These are phyloP conservation scores for Ilyonectria mors-panacis DNA, from an alignment of 2,329 filamentous ascomycete species.

Conservation along the genomic window DNA sequence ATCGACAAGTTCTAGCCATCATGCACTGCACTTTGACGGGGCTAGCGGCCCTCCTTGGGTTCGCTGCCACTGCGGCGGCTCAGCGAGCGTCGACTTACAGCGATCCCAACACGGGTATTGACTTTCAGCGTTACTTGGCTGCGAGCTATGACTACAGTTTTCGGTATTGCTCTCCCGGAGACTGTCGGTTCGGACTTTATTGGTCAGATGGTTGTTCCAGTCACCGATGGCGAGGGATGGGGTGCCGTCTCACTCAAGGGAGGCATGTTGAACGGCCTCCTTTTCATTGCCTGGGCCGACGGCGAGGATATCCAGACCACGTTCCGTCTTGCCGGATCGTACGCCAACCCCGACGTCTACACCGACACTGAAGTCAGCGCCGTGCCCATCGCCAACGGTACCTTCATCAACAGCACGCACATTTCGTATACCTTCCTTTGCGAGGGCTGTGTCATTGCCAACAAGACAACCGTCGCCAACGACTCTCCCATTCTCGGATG, in stretches of 20 bases:
- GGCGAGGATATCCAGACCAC: constrained; percentile 56
- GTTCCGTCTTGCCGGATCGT: constrained; percentile 54
- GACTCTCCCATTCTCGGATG: constrained; percentile 55
- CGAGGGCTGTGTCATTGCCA: constrained; percentile 57
- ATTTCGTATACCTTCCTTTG: constrained; percentile 70
- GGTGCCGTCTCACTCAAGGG: constrained; percentile 63
- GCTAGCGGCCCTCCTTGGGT: constrained; percentile 40
- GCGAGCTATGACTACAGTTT: constrained; percentile 58
- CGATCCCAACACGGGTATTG: constrained; percentile 62
- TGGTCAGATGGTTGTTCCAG: constrained; percentile 64
- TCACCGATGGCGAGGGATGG: constrained; percentile 58
- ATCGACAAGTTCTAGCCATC: neutral
- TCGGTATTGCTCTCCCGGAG: constrained; percentile 67
- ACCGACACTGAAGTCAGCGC: constrained; percentile 55
- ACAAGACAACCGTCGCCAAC: constrained; percentile 50
- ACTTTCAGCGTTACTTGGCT: constrained; percentile 55
- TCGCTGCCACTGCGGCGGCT: constrained; percentile 38
- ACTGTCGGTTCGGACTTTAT: constrained; percentile 67
- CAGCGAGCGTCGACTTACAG: constrained; percentile 51
- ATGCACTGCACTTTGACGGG: constrained; percentile 39
- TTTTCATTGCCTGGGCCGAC: constrained; percentile 66
- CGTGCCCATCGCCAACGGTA: constrained; percentile 65
- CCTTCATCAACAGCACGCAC: constrained; percentile 67
- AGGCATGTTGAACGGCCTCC: constrained; percentile 62
- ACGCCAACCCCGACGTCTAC: constrained; percentile 63